Percentiles rank a stretch among this genome's conserved stretches.
Evolutionary conservation across 1,284 basidiomycete genomes (phyloP).

Genomic region (Moesziomyces antarcticus): DNA sequence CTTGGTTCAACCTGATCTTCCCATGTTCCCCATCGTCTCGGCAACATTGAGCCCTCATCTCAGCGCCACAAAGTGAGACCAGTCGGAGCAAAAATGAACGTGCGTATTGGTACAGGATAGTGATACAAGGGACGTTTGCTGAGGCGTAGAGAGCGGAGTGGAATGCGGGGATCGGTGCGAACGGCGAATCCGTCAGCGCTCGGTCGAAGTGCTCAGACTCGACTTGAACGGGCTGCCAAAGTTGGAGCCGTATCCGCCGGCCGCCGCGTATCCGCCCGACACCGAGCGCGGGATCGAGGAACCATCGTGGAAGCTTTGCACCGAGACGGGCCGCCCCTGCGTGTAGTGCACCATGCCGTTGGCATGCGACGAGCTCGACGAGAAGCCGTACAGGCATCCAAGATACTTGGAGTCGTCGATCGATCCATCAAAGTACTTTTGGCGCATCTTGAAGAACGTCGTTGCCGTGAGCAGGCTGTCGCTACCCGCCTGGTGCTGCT

Average conservation of each 20-base stretch:
- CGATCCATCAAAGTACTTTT: constrained; percentile 86
- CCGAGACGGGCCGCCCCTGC: constrained; percentile 37
- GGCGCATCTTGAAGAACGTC: constrained; percentile 95
- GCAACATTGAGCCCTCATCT: too few species aligned
- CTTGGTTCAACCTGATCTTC: neutral
- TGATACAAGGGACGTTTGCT: constrained; percentile 19
- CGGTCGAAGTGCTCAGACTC: constrained; percentile 28
- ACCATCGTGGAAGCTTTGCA: constrained; percentile 49
- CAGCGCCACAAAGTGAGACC: constrained; percentile 6
- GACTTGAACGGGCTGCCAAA: constrained; percentile 50
- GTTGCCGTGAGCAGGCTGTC: constrained; percentile 92
- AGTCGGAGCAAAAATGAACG: constrained; percentile 6
- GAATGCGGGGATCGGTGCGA: too few species aligned
- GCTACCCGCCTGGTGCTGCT: constrained; percentile 94
- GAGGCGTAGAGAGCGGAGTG: too few species aligned
- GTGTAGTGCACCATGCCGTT: constrained; percentile 52
- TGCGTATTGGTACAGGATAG: constrained; percentile 38
- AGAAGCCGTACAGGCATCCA: constrained; percentile 64
- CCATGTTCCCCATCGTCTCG: neutral
- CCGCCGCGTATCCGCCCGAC: constrained; percentile 35
- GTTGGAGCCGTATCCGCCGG: constrained; percentile 35
- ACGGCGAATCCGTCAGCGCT: constrained; percentile 10
- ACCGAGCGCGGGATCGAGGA: constrained; percentile 42
- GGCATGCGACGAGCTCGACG: constrained; percentile 51
- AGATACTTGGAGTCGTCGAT: constrained; percentile 73